Conservation (phyloP, 1,284 basidiomycete species). For the Xanthoconium separans region DNA sequence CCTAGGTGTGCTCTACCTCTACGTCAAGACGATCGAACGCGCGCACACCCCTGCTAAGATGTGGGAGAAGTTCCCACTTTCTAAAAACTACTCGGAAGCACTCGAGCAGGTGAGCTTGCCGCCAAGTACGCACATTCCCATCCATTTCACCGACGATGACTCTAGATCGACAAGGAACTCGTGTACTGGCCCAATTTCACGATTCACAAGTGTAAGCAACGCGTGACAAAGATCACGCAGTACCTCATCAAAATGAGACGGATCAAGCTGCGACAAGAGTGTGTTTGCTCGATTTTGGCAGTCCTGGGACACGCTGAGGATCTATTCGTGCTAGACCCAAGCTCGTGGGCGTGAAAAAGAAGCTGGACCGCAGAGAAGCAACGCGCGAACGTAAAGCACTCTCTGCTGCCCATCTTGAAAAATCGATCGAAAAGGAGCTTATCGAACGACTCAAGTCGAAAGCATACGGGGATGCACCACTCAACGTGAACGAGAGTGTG, state of each 20-base stretch:
- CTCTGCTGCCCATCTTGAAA: conserved; percentile 91
- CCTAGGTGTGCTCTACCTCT: conserved; percentile 89
- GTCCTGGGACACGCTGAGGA: background rate
- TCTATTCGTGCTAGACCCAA: conserved; percentile 63
- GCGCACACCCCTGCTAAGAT: conserved; percentile 94
- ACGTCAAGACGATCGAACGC: conserved; percentile 96
- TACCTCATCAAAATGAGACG: conserved; percentile 98
- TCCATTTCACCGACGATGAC: background rate
- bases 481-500: conserved; percentile 98
- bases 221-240: conserved; percentile 98
- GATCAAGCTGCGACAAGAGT: conserved; percentile 88
- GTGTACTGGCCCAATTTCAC: conserved; percentile 98
- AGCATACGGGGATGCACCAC: conserved; percentile 95
- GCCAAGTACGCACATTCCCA: background rate
- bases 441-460: conserved; percentile 94
- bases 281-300: conserved; percentile 34
- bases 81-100: conserved; percentile 93
- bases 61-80: conserved; percentile 96
- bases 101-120: conserved; percentile 78
- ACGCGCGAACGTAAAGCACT: conserved; percentile 95
- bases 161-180: conserved; percentile 90
- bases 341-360: conserved; percentile 95
- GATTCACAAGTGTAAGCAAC: conserved; percentile 99
- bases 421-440: conserved; percentile 94
- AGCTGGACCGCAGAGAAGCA: conserved; percentile 92